Evolutionary conservation across 179 eudicot species (phyloP), one percentile per base, ranked within the genome.

Genomic region (Carnegiea gigantea): DNA sequence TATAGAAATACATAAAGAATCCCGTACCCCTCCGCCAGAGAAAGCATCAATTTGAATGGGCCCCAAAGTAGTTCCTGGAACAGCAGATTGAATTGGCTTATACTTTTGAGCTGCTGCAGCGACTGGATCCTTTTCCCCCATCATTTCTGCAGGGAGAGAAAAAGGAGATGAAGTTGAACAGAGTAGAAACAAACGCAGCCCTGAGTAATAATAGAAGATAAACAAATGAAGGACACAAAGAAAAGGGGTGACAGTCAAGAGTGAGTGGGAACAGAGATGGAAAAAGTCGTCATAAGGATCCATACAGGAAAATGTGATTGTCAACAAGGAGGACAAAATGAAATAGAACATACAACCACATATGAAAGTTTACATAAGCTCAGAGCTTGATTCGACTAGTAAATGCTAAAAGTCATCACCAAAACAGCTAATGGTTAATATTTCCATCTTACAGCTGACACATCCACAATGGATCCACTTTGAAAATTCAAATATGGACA

Each of bases 21-120:
- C 24, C 67, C 90, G 82, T 90, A 94, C 97, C 92, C 93, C 99
- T 86, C 99, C 98, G 75, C 95, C 90, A 23, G 91, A 83, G 87
- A 95, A 95, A 59, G 98, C 97, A 83, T 95, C 87, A 74, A 95
- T 95, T 68, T 84, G 91, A 82, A 95, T 95, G 73, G 99, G 98
- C 82, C 99, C 99, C 84, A 95, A 88, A 49, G 99, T 95, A 81
- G 99, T 95, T 81, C 99, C 99, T 38, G 99, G 99, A 85, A 95
- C 98, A 83, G 99, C 95, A 82, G 99, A 95, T 87, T 95, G 99
- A 77, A 95, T 91, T 53, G 99, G 99, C 85, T 92, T 95, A 87
- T 94, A 95, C 80, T 84, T 94, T 77, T 84, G 87, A 79, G 99
- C 98, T 36, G 93, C 89, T 49, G 97, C 97, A 78, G 99, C 98